phyloP scores from a whole-genome alignment of 352 stramenopile species.

The Phytophthora fragariaefolia region DNA sequence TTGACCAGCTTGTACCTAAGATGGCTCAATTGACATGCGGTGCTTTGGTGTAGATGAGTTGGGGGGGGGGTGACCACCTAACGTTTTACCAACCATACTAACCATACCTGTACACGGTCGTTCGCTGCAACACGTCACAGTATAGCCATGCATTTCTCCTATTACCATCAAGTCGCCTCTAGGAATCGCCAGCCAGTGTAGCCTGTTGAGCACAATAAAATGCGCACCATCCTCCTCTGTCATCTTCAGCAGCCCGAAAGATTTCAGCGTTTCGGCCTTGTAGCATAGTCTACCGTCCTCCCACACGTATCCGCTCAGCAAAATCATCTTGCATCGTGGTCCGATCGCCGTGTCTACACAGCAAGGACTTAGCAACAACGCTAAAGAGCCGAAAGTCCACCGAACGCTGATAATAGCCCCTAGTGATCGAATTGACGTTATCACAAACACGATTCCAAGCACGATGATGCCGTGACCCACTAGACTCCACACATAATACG shows the following conservation, averaged over 20 bases:
- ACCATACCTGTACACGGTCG: slow-evolving; percentile 28
- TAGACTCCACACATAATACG: slow-evolving; percentile 41
- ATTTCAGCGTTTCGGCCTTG: slow-evolving; percentile 27
- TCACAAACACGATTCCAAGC: slow-evolving; percentile 28
- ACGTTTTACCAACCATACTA: slow-evolving; percentile 23
- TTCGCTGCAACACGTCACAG: slow-evolving; percentile 17
- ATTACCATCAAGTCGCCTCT: slow-evolving; percentile 26
- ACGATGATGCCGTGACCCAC: slow-evolving; percentile 35
- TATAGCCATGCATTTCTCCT: slow-evolving; percentile 16
- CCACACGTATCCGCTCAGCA: slow-evolving; percentile 37
- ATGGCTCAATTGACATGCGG: slow-evolving; percentile 15
- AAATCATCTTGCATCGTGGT: slow-evolving; percentile 24
- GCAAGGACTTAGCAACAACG: slow-evolving; percentile 17
- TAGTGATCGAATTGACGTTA: slow-evolving; percentile 28
- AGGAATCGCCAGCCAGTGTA: slow-evolving; percentile 31
- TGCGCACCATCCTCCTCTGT: slow-evolving; percentile 23
- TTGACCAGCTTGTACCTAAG: neutral
- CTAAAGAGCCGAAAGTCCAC: slow-evolving; percentile 9
- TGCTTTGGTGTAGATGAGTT: slow-evolving; percentile 10
- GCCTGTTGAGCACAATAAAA: slow-evolving; percentile 18
- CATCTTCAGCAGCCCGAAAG: slow-evolving; percentile 34
- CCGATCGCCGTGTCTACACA: slow-evolving; percentile 28
- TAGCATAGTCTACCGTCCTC: slow-evolving; percentile 31
- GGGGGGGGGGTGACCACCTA: slow-evolving; percentile 6
- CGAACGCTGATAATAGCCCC: slow-evolving; percentile 26